Conservation (phyloP, 1,284 basidiomycete genomes). For the Leccinum ponderosum region DNA sequence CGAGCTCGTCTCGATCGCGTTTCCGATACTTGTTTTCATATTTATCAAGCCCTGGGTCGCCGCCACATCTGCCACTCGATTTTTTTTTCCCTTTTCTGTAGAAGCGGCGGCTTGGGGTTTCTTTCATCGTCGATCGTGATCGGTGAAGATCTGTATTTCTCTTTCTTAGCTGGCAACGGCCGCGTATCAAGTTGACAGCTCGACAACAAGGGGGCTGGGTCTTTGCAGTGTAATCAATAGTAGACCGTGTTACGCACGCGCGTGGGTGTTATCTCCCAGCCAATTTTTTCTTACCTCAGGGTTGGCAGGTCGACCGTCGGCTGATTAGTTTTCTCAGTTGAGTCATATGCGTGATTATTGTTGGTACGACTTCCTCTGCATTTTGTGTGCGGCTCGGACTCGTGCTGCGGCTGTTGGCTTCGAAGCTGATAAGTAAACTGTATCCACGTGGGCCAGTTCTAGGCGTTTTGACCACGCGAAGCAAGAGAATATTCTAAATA, state of each 20-base stretch:
- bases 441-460: not conserved
- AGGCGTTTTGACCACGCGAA: not conserved
- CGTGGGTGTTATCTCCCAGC: not conserved
- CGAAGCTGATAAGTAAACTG: not conserved
- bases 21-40: slow-evolving; percentile 16
- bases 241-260: not conserved
- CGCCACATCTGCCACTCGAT: slow-evolving; percentile 3
- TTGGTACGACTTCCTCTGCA: not conserved
- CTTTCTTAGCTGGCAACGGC: not conserved
- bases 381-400: not conserved
- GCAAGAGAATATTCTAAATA: not conserved
- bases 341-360: not conserved
- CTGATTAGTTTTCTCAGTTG: not conserved
- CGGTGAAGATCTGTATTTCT: slow-evolving; percentile 5
- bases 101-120: not conserved
- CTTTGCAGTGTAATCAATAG: not conserved
- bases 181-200: not conserved
- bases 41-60: slow-evolving; percentile 18
- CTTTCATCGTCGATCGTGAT: slow-evolving; percentile 6
- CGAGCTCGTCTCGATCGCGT: not conserved
- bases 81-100: not conserved
- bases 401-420: not conserved
- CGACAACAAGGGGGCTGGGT: not conserved
- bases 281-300: not conserved
- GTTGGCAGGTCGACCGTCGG: not conserved